Evolutionary conservation across 177 flowering plant species (phyloP), one percentile per base, ranked within the genome.

Genomic region (Vitis hybrid): DNA sequence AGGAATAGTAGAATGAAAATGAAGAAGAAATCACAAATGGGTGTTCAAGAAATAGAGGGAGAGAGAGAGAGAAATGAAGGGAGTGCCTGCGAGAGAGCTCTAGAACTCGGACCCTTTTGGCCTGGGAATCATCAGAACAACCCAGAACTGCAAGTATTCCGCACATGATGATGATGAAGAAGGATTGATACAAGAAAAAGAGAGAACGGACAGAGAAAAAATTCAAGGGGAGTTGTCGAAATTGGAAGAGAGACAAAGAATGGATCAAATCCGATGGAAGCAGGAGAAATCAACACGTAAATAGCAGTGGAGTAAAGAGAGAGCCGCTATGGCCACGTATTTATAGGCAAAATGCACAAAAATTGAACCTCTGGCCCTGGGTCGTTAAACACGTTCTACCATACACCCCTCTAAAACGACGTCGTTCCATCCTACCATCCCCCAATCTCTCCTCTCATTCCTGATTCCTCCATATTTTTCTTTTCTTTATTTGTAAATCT

Each of bases 21-120:
- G 66, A 54, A 55, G 17, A 23, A 8, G 56, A 17, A 70, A 15
- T 63, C 30, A 34, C 34, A 7, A 63, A 13, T 19, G 10, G 3
- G 5, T 13, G 54, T 21, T 50, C 45, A 18, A 4, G 13, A 48
- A 21, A 66, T 30, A 59, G 55, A 10, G 26, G 21, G 10, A 68
- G 30, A 62, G 12, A 54, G 12, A 54, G 3, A 50, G 51, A 15
- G 19, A 61, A 30, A 8, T 13, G 19, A 8, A 5, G 51, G 19
- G 60, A 55, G 77, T 86, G 81, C 97, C 97, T 89, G 93, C 95
- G 97, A 26, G 95, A 92, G 56, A 92, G 95, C 83, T 92, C 97
- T 48, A 92, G 93, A 6, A 92, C 92, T 62, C 95, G 89, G 66
- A 87, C 91, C 60, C 97, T 81, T 71, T 90, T 92, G 63, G 95